Evolutionary conservation across 192 early-diverging fungal genomes (phyloP).

Genomic region (Endogone sp.): DNA sequence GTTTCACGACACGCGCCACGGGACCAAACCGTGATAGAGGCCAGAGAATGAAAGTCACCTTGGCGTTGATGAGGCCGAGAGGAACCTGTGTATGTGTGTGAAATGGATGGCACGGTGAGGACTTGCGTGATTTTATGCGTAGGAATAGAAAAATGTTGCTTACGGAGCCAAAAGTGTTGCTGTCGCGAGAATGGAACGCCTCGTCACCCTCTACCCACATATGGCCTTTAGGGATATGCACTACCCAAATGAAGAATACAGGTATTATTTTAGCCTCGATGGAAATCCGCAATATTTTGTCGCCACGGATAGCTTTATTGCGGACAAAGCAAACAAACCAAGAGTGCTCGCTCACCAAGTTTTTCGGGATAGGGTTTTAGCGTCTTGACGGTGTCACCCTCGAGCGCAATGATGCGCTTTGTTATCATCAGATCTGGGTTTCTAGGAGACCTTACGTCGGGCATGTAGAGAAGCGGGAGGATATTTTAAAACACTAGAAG

Average conservation of each 20-base stretch:
- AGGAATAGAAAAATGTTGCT: background rate
- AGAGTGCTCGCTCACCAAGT: conserved; percentile 33
- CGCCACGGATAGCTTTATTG: conserved; percentile 11
- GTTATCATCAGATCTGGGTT: conserved; percentile 67
- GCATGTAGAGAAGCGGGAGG: background rate
- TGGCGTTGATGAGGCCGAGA: conserved; percentile 59
- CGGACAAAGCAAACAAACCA: conserved; percentile 8
- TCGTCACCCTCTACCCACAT: conserved; percentile 89
- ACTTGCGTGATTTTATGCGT: background rate
- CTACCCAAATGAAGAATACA: conserved; percentile 1
- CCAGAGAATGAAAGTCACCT: conserved; percentile 59
- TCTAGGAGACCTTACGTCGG: conserved; percentile 63
- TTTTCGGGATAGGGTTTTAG: conserved; percentile 33
- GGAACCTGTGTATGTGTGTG: conserved; percentile 49
- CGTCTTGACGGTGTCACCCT: conserved; percentile 70
- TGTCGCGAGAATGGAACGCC: conserved; percentile 76
- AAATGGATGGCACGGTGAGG: background rate
- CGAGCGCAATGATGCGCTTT: conserved; percentile 83
- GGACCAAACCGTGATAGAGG: conserved; percentile 62
- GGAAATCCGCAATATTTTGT: background rate
- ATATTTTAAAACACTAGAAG: conserved; percentile 2
- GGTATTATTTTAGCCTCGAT: conserved; percentile 4
- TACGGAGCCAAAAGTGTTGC: conserved; percentile 76
- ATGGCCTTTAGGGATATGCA: conserved; percentile 71
- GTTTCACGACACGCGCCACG: conserved; percentile 12